Conservation (phyloP, 1,139 yeast species). For the Geotrichum phurueaensis region DNA sequence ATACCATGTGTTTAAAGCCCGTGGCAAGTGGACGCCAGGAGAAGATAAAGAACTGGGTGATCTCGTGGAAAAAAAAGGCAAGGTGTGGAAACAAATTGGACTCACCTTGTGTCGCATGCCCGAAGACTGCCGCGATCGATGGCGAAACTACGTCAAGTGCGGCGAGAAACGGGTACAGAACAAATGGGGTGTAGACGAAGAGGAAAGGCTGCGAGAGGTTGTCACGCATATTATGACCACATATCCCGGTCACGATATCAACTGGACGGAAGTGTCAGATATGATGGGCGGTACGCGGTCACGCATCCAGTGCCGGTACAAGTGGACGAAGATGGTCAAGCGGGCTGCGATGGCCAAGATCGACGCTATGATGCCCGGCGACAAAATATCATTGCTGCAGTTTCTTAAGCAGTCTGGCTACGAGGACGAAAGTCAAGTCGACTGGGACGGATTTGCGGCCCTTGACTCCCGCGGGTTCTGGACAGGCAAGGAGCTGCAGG, state of each 20-base stretch:
- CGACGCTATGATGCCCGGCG: slow-evolving; percentile 37
- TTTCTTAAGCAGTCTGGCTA: slow-evolving; percentile 47
- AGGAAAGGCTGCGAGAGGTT: slow-evolving; percentile 51
- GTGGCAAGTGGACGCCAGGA: slow-evolving; percentile 83
- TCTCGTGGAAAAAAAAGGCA: slow-evolving; percentile 60
- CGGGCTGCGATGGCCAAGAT: slow-evolving; percentile 24
- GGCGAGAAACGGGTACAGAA: slow-evolving; percentile 67
- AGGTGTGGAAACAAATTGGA: slow-evolving; percentile 85
- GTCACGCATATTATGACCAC: slow-evolving; percentile 41
- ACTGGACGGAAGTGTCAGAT: slow-evolving; percentile 90
- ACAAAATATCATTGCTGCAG: slow-evolving; percentile 51
- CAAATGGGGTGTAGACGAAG: slow-evolving; percentile 78
- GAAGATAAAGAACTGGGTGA: slow-evolving; percentile 66
- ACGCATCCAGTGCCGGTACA: slow-evolving; percentile 88
- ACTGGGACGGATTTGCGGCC: slow-evolving; percentile 57
- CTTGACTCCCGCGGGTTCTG: slow-evolving; percentile 30
- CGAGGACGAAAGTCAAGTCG: slow-evolving; percentile 46
- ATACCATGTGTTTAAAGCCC: slow-evolving; percentile 75
- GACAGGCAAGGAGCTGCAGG: slow-evolving; percentile 17
- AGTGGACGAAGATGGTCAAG: slow-evolving; percentile 77
- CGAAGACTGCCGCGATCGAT: slow-evolving; percentile 91
- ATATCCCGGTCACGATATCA: slow-evolving; percentile 42
- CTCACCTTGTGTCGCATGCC: slow-evolving; percentile 84
- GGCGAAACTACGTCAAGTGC: slow-evolving; percentile 92
- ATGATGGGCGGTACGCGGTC: slow-evolving; percentile 83